A percentile compares a stretch with the other conserved stretches of the same genome.
These are phyloP conservation scores for Rhynchosporium graminicola DNA, from an alignment of 2,329 filamentous ascomycete genomes.

Conservation along the genomic window DNA sequence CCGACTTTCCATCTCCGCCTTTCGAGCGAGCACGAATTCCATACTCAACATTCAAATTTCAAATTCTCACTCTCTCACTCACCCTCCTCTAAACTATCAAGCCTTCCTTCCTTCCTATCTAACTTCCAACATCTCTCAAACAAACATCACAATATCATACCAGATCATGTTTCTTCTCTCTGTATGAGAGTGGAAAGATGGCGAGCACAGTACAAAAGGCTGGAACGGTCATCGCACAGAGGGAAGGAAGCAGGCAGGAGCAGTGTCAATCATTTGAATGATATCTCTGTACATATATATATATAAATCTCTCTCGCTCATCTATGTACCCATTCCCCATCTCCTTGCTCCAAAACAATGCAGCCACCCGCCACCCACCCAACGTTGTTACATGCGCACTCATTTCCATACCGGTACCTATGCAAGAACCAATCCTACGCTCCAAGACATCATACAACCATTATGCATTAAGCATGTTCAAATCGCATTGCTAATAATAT, in stretches of 20 bases:
- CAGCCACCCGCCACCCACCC: not conserved
- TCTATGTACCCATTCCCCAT: constrained; percentile 4
- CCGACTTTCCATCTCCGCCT: too few species aligned
- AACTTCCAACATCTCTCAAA: too few species aligned
- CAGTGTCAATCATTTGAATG: not conserved
- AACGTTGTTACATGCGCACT: not conserved
- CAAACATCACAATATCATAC: too few species aligned
- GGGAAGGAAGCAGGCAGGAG: not conserved
- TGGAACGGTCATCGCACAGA: too few species aligned
- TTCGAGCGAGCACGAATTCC: too few species aligned
- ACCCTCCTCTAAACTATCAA: too few species aligned
- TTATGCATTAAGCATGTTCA: constrained; percentile 12
- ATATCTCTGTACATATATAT: not conserved
- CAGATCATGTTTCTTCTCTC: too few species aligned
- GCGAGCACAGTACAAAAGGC: too few species aligned
- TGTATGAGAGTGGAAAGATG: too few species aligned
- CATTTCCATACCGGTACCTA: not conserved
- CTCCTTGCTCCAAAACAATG: not conserved
- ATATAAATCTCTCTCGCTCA: constrained; percentile 5
- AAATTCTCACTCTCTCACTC: too few species aligned
- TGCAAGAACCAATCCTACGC: not conserved
- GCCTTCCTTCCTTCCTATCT: too few species aligned
- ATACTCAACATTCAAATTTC: too few species aligned
- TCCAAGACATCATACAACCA: constrained; percentile 1
- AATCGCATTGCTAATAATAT: not conserved